Percentiles rank a stretch among this genome's conserved stretches.
Evolutionary conservation across 169 alveolate species (phyloP).

Genomic region (Cardiosporidium cionae): DNA sequence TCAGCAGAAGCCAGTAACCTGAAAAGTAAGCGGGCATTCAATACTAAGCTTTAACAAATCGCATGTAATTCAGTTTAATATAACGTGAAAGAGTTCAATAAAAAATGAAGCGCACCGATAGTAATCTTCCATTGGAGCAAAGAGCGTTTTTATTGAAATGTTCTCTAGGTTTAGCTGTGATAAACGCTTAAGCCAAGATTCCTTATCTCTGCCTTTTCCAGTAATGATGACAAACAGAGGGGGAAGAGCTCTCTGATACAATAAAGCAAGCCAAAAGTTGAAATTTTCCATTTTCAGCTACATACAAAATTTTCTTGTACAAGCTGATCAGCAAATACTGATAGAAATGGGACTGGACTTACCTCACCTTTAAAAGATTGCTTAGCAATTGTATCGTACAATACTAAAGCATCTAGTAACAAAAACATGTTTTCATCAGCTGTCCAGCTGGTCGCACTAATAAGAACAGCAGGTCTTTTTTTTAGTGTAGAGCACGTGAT

Average conservation of each 20-base stretch:
- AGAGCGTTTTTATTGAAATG: slow-evolving; percentile 53
- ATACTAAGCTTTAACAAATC: too few relatives aligned
- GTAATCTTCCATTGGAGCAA: slow-evolving; percentile 79
- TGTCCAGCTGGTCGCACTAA: slow-evolving; percentile 81
- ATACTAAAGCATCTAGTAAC: slow-evolving; percentile 45
- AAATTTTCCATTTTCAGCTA: not conserved
- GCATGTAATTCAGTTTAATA: too few relatives aligned
- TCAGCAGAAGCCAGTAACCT: slow-evolving; percentile 69
- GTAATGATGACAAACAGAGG: slow-evolving; percentile 57
- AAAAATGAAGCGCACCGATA: slow-evolving; percentile 45
- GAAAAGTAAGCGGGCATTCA: not conserved
- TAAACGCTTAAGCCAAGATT: too few relatives aligned
- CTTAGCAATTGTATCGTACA: slow-evolving; percentile 7
- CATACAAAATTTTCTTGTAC: too few relatives aligned
- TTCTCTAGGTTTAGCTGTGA: slow-evolving; percentile 29
- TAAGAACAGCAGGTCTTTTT: slow-evolving; percentile 69
- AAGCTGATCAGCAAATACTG: too few relatives aligned
- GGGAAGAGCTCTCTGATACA: slow-evolving; percentile 19
- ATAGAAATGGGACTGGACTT: too few relatives aligned
- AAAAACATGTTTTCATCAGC: slow-evolving; percentile 72
- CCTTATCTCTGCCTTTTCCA: slow-evolving; percentile 77
- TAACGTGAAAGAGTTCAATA: too few relatives aligned
- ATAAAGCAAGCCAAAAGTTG: too few relatives aligned
- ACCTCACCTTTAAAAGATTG: too few relatives aligned
- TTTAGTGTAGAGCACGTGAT: too few relatives aligned